Base-by-base conservation (phyloP, 768 basidiomycete genomes). In the Psilocybe azurescens region DNA sequence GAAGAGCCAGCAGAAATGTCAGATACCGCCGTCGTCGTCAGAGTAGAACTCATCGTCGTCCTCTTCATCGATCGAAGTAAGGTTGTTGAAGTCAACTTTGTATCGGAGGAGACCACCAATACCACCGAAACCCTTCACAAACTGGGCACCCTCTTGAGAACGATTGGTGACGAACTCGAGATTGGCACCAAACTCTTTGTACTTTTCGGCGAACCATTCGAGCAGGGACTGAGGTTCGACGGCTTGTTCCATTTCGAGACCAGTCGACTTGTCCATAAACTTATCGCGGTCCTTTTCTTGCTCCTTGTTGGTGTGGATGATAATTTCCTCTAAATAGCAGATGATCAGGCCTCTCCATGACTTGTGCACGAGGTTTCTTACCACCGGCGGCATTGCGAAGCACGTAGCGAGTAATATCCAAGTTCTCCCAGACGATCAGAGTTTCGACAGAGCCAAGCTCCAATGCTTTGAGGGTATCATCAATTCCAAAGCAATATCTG, bases 181-280 rank as follows among this genome's bases (percentile, higher is more conserved):
- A 67, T 90, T 89, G 55, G 97, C 94, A 64, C 97, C 97, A 72
- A 98, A 99, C 46, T 97, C 94, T 75, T 94, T 95, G 83, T 99
- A 99, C 74, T 96, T 95, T 74, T 99, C 97, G 49, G 97, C 90
- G 74, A 99, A 95, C 97, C 97, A 99, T 75, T 99, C 97, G 62
- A 99, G 87, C 9, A 99, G 85, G 53, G 92, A 82, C 70, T 92
- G 86, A 1, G 97, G 89, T 67, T 99, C 97, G 2, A 69, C 69
- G 8, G 78, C 77, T 74, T 92, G 90, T 73, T 99, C 97, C 97
- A 99, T 99, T 82, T 99, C 97, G 41, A 89, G 73, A 3, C 93
- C 90, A 14, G 96, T 99, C 3, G 93, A 92, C 77, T 97, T 96
- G 84, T 99, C 97, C 5, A 88, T 74, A 79, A 99, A 99, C 81